Evolutionary conservation across 208 protist species (phyloP).

Genomic region (Trypanosoma congolense): DNA sequence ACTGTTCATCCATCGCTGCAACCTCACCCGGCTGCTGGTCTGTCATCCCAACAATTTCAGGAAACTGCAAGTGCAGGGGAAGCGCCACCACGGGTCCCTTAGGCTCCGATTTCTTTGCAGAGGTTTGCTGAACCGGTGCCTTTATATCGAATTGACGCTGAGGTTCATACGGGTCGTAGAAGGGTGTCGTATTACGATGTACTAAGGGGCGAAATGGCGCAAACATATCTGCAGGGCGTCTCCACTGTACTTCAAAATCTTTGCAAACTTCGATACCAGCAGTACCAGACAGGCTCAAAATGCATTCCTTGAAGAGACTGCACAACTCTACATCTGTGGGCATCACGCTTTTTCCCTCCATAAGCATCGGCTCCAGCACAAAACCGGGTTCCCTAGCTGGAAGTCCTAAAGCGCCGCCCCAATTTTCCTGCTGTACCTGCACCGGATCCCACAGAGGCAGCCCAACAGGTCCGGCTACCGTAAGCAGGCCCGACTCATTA

Average conservation of each 20-base stretch:
- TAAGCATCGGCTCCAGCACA: conserved; percentile 13
- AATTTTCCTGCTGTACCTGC: conserved; percentile 72
- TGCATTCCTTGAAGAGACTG: conserved; percentile 13
- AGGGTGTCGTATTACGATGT: conserved; percentile 78
- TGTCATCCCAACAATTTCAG: conserved; percentile 64
- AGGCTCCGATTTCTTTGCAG: conserved; percentile 15
- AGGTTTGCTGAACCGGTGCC: conserved; percentile 6
- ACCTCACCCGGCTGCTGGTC: conserved; percentile 42
- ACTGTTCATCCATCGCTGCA: conserved; percentile 31
- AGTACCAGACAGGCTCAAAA: conserved; percentile 5
- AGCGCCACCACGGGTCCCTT: conserved; percentile 20
- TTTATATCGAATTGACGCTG: conserved; percentile 32
- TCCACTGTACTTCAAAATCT: conserved; percentile 42
- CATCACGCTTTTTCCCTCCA: conserved; percentile 17
- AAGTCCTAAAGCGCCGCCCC: conserved; percentile 45
- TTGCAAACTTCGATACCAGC: not conserved
- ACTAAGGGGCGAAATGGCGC: conserved; percentile 88
- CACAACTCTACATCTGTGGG: conserved; percentile 3
- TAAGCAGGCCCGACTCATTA: conserved; percentile 8
- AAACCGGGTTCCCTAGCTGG: conserved; percentile 5
- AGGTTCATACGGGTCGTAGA: conserved; percentile 67
- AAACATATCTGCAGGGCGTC: conserved; percentile 60
- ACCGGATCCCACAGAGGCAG: conserved; percentile 76
- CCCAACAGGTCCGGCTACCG: conserved; percentile 12
- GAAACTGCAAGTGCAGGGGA: conserved; percentile 57